Conservation (phyloP, 768 basidiomycete genomes). For the Mrakia blollopis region DNA sequence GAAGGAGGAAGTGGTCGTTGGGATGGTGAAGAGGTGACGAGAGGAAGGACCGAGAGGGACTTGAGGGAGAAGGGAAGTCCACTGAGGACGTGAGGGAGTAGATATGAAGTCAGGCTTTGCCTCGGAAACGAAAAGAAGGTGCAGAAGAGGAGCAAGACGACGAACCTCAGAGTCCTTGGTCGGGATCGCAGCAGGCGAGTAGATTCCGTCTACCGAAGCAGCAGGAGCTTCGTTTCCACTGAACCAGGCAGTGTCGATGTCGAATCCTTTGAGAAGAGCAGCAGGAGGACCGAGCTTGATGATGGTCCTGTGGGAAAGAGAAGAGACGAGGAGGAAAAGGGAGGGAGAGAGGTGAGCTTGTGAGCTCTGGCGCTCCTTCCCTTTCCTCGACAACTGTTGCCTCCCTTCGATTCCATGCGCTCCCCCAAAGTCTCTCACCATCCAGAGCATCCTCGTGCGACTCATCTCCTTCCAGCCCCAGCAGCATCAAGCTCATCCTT, state of each 20-base stretch:
- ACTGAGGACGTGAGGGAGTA: constrained; percentile 46
- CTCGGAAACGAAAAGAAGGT: constrained; percentile 39
- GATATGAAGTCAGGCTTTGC: background rate
- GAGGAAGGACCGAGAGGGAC: constrained; percentile 73
- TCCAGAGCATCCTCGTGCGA: background rate
- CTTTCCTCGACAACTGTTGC: background rate
- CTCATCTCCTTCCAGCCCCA: background rate
- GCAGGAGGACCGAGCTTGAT: constrained; percentile 71
- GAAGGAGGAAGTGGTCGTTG: constrained; percentile 49
- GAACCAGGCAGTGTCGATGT: constrained; percentile 93
- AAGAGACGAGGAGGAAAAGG: background rate
- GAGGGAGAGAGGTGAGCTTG: background rate
- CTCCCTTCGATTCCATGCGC: too few species aligned
- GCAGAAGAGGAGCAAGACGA: constrained; percentile 1
- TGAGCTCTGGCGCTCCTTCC: background rate
- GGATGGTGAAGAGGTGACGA: constrained; percentile 79
- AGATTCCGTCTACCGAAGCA: constrained; percentile 62
- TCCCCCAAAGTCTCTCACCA: too few species aligned
- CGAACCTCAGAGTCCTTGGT: constrained; percentile 50
- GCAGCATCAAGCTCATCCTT: background rate
- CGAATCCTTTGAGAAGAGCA: constrained; percentile 71
- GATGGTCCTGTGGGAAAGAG: constrained; percentile 62
- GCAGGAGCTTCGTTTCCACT: constrained; percentile 69
- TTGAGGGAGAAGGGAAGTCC: constrained; percentile 72
- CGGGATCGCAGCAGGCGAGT: constrained; percentile 44